Evolutionary conservation across 2,329 filamentous ascomycete species (phyloP), one percentile per base, ranked within the genome.

Genomic region (Fusarium phyllophilum): DNA sequence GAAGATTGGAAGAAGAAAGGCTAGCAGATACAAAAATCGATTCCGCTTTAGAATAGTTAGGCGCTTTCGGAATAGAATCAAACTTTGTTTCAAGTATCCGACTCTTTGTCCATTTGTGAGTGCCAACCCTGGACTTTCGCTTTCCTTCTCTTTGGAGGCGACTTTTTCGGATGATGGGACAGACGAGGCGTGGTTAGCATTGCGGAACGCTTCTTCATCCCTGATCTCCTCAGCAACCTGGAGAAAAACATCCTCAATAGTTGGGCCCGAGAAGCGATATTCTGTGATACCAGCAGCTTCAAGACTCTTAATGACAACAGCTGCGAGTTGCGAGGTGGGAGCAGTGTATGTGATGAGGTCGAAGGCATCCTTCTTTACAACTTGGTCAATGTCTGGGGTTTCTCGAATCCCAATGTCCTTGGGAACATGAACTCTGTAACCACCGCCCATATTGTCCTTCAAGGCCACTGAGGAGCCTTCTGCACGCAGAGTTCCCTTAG

Each of bases 221-320:
- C 86, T 88, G 67, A 94, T 88, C 80, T 97, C 95, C 78, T 96
- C 93, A 1, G 95, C 94, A 44, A 97, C 87, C 73, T 94, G 92
- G 31, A 98, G 84, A 81, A 98, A 98, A 0, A 97, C 95, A 75
- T 97, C 95, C 80, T 98, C 96, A 45, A 98, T 95, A 0, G 94
- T 97, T 1, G 95, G 96, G 0, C 94, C 94, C 22, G 93, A 93
- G 74, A 97, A 93, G 66, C 95, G 91, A 80, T 97, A 97, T 66
- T 97, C 93, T 22, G 86, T 86, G 45, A 97, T 87, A 1, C 90
- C 90, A 4, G 87, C 84, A 2, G 85, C 82, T 79, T 97, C 93
- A 3, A 98, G 85, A 15, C 87, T 82, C 54, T 88, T 87, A 71
- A 97, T 93, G 51, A 96, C 92, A 8, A 87, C 83, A 1, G 94